A percentile compares a stretch with the other conserved stretches of the same genome.
phyloP scores from a whole-genome alignment of 306 rosid species.

The Biancaea sappan region DNA sequence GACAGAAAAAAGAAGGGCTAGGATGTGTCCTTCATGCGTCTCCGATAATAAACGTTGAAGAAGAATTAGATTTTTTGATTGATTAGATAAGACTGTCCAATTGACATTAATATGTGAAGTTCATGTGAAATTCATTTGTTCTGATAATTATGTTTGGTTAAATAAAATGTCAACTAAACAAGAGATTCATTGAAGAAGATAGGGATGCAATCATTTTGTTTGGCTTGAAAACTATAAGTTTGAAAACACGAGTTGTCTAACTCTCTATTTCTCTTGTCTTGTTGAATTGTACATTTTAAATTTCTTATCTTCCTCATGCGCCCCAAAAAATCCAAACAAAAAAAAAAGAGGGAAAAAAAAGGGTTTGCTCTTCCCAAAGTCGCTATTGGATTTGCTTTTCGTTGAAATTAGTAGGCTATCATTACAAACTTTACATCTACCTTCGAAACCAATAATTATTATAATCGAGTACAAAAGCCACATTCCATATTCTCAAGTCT shows the following conservation, averaged over 20 bases:
- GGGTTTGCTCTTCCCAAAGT: conserved; percentile 20
- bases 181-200: no score
- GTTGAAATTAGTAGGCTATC: conserved; percentile 29
- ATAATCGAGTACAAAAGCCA: no score
- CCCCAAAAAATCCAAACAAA: conserved; percentile 54
- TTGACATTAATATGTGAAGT: no score
- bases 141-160: no score
- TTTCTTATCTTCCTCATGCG: conserved; percentile 36
- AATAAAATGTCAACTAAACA: no score
- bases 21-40: conserved; percentile 33
- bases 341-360: no score
- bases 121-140: no score
- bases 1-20: conserved; percentile 23
- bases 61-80: no score
- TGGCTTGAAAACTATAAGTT: conserved; percentile 30
- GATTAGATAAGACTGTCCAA: no score
- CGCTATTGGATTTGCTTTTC: conserved; percentile 11
- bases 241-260: conserved; percentile 44
- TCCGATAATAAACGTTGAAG: no score
- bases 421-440: conserved; percentile 24
- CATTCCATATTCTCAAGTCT: no score
- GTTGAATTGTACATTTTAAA: conserved; percentile 45
- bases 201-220: conserved; percentile 27
- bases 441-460: no score
- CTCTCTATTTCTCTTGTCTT: conserved; percentile 33